Conservation (phyloP, 2,329 filamentous ascomycete species). For the Colletotrichum tabaci region DNA sequence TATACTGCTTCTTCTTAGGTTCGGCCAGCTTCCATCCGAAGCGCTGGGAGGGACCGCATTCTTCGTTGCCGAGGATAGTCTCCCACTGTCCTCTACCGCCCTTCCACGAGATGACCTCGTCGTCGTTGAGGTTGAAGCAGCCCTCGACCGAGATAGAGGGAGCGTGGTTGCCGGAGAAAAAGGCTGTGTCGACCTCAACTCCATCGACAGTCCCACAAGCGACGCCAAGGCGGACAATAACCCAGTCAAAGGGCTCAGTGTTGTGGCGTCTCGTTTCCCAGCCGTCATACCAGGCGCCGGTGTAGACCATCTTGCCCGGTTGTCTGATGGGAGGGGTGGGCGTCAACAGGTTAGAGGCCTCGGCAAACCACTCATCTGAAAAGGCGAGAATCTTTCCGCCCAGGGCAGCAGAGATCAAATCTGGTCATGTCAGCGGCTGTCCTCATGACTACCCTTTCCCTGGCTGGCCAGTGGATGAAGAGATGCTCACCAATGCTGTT, state of each 20-base stretch:
- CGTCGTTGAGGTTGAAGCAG: conserved; percentile 76
- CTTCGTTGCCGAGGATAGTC: conserved; percentile 76
- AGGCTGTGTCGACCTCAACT: conserved; percentile 85
- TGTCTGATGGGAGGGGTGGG: conserved; percentile 75
- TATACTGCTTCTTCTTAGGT: conserved; percentile 77
- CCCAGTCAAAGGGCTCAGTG: conserved; percentile 75
- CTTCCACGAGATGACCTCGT: conserved; percentile 75
- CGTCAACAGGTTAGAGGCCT: conserved; percentile 75
- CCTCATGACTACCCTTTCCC: not conserved
- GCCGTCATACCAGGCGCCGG: conserved; percentile 80
- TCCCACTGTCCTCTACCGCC: conserved; percentile 77
- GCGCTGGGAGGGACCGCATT: conserved; percentile 81
- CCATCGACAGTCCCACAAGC: conserved; percentile 81
- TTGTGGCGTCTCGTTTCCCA: conserved; percentile 81
- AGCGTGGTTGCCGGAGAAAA: conserved; percentile 87
- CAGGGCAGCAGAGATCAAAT: conserved; percentile 72
- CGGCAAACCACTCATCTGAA: conserved; percentile 79
- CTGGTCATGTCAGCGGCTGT: conserved; percentile 53
- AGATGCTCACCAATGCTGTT: conserved; percentile 70
- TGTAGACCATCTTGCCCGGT: conserved; percentile 77
- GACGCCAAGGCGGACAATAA: conserved; percentile 76
- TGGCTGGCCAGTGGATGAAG: not conserved
- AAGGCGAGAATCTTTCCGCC: conserved; percentile 76
- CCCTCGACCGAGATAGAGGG: conserved; percentile 85
- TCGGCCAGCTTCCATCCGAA: conserved; percentile 79